Evolutionary conservation across 495 filamentous ascomycete species (phyloP), one percentile per base, ranked within the genome.

Genomic region (Glonium stellatum): DNA sequence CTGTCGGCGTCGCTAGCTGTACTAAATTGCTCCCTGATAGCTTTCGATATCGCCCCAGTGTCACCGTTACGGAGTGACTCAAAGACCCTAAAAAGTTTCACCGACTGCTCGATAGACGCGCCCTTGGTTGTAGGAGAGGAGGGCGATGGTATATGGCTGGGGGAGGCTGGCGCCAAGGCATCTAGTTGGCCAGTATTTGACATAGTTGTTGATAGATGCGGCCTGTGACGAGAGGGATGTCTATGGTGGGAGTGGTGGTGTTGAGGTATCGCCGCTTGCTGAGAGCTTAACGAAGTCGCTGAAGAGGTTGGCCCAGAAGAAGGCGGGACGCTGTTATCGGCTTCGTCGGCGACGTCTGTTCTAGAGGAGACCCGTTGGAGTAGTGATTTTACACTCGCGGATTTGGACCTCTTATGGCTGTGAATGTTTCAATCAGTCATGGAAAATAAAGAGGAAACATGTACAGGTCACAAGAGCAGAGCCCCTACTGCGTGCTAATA

Each of bases 31-130:
- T 95, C 90, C 57, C 86, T 85, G 61, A 96, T 87, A 9, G 89
- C 91, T 68, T 87, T 90, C 25, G 87, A 87, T 67, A 98, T 97
- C 4, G 89, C 89, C 21, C 83, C 87, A 1, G 89, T 93, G 64
- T 98, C 91, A 13, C 93, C 93, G 68, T 82, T 92, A 60, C 95
- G 81, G 55, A 98, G 76, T 18, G 90, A 85, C 73, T 97, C 93
- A 68, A 97, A 96, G 25, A 97, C 82, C 60, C 91, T 85, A 75
- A 97, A 98, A 61, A 92, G 90, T 62, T 84, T 82, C 37, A 98
- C 92, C 0, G 93, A 97, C 70, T 96, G 89, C 67, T 98, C 92
- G 41, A 98, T 89, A 0, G 89, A 86, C 8, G 74, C 73, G 1
- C 75, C 76, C 65, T 59, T 73, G 39, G 61, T 68, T 37, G 21